Evolutionary conservation across 345 rosid genomes (phyloP).

Genomic region (Streptanthus diversifolius): DNA sequence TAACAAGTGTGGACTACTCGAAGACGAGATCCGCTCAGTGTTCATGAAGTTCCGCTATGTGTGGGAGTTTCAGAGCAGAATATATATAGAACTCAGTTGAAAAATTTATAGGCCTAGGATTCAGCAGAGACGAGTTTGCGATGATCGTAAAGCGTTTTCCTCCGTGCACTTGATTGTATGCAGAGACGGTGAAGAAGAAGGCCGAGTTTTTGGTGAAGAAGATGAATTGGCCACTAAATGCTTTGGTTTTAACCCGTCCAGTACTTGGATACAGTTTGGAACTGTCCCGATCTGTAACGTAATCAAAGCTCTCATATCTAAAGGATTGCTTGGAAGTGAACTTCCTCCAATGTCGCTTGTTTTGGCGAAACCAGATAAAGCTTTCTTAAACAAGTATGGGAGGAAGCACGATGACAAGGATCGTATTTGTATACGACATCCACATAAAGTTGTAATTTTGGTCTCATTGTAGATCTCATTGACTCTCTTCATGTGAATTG

Average conservation of each 20-base stretch:
- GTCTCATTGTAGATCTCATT: conserved; percentile 3
- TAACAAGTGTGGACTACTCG: neutral
- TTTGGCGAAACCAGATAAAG: neutral
- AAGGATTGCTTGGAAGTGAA: neutral
- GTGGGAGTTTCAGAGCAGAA: neutral
- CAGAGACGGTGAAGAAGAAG: neutral
- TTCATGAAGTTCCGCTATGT: neutral
- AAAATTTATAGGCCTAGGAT: neutral
- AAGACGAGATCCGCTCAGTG: neutral
- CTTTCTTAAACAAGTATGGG: neutral
- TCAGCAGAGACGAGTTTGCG: neutral
- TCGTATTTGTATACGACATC: no score
- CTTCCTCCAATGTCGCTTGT: neutral
- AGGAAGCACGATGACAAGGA: neutral
- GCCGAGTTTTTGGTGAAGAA: neutral
- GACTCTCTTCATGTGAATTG: neutral
- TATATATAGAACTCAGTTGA: neutral
- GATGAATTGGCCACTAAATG: neutral
- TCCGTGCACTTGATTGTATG: neutral
- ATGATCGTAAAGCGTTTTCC: neutral
- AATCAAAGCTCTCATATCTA: neutral
- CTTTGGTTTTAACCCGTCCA: neutral
- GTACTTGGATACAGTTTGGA: neutral
- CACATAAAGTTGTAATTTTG: neutral
- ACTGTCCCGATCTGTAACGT: neutral